Base-by-base conservation (phyloP, 2,329 filamentous ascomycete species). In the Dothistroma pini region DNA sequence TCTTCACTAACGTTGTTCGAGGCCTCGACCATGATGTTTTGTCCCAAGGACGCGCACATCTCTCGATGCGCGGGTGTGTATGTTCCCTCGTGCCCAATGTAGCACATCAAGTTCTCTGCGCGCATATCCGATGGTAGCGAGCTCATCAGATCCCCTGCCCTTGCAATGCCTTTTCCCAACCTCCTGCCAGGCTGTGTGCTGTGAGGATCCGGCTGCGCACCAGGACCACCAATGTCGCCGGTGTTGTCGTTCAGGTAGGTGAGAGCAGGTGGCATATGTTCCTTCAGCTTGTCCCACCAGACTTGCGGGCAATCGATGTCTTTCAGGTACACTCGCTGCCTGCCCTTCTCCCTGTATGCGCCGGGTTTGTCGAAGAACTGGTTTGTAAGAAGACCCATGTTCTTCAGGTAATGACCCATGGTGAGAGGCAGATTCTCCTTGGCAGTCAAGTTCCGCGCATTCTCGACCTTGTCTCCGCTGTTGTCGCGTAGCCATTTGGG, bases 21-120 rank as follows among this genome's bases (percentile, higher is more conserved):
- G 1, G 92, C 87, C 67, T 97, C 91, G 1, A 99, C 92, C 95
- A 99, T 97, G 69, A 99, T 93, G 71, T 99, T 99, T 68, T 99
- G 95, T 0, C 95, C 93, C 12, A 97, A 79, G 38, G 90, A 96
- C 12, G 91, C 95, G 75, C 95, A 99, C 95, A 99, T 99, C 75
- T 99, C 95, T 67, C 91, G 86, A 77, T 99, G 95, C 0, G 93
- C 88, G 10, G 95, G 93, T 0, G 95, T 99, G 72, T 93, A 97
- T 0, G 95, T 99, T 6, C 95, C 95, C 78, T 99, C 95, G 70
- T 97, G 93, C 0, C 95, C 95, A 69, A 97, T 89, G 71, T 99
- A 99, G 74, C 93, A 97, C 95, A 97, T 97, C 68, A 99, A 81
- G 65, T 99, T 99, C 72, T 96, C 88, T 0, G 95, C 95, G 54